Conservation (phyloP, 2,329 filamentous ascomycete species). For the Coleophoma cylindrospora region DNA sequence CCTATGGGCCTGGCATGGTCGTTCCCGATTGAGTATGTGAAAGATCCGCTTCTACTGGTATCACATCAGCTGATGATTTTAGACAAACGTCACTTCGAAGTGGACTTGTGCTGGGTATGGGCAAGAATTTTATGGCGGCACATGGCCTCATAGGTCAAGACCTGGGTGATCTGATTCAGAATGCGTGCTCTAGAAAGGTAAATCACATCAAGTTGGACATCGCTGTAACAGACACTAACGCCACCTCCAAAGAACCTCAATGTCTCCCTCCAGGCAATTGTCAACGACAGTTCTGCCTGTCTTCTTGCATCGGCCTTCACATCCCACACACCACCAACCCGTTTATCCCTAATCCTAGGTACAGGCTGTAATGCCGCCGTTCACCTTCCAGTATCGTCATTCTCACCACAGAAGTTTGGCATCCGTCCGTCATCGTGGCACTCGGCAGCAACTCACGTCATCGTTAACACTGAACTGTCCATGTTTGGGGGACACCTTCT, state of each 20-base stretch:
- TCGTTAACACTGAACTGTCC: slow-evolving; percentile 62
- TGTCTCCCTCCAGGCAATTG: slow-evolving; percentile 53
- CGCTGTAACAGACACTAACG: slow-evolving; percentile 1
- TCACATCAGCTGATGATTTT: slow-evolving; percentile 19
- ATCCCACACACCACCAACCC: slow-evolving; percentile 51
- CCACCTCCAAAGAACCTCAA: slow-evolving; percentile 38
- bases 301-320: slow-evolving; percentile 51
- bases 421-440: slow-evolving; percentile 50
- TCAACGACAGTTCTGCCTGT: slow-evolving; percentile 65
- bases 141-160: slow-evolving; percentile 53
- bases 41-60: neutral
- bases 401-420: slow-evolving; percentile 53
- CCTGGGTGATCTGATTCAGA: slow-evolving; percentile 51
- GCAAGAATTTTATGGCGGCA: slow-evolving; percentile 59
- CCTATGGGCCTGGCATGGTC: slow-evolving; percentile 63
- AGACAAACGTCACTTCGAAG: slow-evolving; percentile 60
- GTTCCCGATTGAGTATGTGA: slow-evolving; percentile 61
- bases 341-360: slow-evolving; percentile 61
- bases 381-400: slow-evolving; percentile 53
- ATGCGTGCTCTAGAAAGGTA: slow-evolving; percentile 38
- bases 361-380: slow-evolving; percentile 64
- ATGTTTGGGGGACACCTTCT: slow-evolving; percentile 60
- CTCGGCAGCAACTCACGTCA: slow-evolving; percentile 52
- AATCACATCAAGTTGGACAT: neutral
- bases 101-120: slow-evolving; percentile 57